A percentile compares a stretch with the other conserved stretches of the same genome.
Evolutionary conservation across 495 filamentous ascomycete species (phyloP).

Genomic region (Poronia punctata): DNA sequence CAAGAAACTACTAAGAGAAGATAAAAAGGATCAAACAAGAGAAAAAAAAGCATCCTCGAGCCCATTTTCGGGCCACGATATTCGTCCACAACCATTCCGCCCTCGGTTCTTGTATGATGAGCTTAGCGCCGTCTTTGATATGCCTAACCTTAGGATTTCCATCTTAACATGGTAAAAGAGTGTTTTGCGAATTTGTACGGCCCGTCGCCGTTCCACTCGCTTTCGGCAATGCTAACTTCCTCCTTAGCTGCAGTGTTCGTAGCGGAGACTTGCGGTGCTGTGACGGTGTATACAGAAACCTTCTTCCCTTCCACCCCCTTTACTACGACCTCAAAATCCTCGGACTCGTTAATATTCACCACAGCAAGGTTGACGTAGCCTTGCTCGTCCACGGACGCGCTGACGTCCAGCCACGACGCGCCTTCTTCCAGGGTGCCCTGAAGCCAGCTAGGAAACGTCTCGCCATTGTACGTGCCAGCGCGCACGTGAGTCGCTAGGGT

Average conservation of each 20-base stretch:
- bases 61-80: too few species aligned
- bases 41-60: neutral
- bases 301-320: conserved; percentile 40
- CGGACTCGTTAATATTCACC: conserved; percentile 58
- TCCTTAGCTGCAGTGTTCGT: conserved; percentile 56
- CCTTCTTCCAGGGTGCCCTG: conserved; percentile 49
- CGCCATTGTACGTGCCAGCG: conserved; percentile 52
- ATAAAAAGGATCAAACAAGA: neutral
- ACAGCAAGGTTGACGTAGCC: conserved; percentile 58
- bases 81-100: too few species aligned
- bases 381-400: conserved; percentile 54
- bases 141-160: conserved; percentile 53
- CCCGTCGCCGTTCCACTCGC: conserved; percentile 52
- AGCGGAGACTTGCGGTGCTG: conserved; percentile 44
- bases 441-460: conserved; percentile 59
- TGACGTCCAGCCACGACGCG: conserved; percentile 65
- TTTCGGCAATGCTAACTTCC: conserved; percentile 53
- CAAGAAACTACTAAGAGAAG: neutral
- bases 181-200: conserved; percentile 57
- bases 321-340: conserved; percentile 49
- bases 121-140: too few species aligned
- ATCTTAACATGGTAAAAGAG: conserved; percentile 59
- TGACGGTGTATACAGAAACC: conserved; percentile 54
- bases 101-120: too few species aligned
- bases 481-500: conserved; percentile 57